Base-by-base conservation (phyloP, 257 asterid genomes). In the Solanum pimpinellifolium region DNA sequence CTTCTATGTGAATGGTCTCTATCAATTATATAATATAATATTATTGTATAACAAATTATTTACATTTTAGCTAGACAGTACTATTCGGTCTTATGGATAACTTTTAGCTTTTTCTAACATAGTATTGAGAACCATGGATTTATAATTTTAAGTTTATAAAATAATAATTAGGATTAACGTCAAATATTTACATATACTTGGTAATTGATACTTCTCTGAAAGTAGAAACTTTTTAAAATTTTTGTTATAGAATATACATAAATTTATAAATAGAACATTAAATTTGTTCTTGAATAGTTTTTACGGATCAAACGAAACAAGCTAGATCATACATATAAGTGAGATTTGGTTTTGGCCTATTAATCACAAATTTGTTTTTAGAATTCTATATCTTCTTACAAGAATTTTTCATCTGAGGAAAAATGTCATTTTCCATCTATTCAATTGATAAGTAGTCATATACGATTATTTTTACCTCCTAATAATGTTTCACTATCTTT, bases 401-500 rank as follows among this genome's bases (percentile, higher is more conserved):
- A 7, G 25, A 18, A 56, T 56, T 7, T 56, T 7, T 10, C n/a
- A 7, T 35, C 7, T 7, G 1, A 35, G 39, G 39, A 35, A 59
- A 18, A 59, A 21, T 59, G 1, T 9, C 12, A 59, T 59, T 59
- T 59, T 59, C 23, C 13, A 3, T 8, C 68, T 60, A 21, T 60
- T 60, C 27, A 60, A 60, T 52, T 16, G 1, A 20, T 8, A 52
- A 52, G 10, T 52, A 52, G 62, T 52, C 4, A 16, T 56, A 56
- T 1, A 2, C 7, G 33, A 0, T 62, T 2, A 62, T 62, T n/a
- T 62, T 1, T 15, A n/a, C 1, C 33, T 11, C 3, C 2, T n/a
- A n/a, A n/a, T 65, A n/a, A 65, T 65, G 9, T 11, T 25, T 65
- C 33, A 10, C 3, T 21, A 3, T 59, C n/a, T 21, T 59, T 59